These are phyloP conservation scores for Penicillium sp. DNA, from an alignment of 2,329 filamentous ascomycete genomes.

Conservation along the genomic window DNA sequence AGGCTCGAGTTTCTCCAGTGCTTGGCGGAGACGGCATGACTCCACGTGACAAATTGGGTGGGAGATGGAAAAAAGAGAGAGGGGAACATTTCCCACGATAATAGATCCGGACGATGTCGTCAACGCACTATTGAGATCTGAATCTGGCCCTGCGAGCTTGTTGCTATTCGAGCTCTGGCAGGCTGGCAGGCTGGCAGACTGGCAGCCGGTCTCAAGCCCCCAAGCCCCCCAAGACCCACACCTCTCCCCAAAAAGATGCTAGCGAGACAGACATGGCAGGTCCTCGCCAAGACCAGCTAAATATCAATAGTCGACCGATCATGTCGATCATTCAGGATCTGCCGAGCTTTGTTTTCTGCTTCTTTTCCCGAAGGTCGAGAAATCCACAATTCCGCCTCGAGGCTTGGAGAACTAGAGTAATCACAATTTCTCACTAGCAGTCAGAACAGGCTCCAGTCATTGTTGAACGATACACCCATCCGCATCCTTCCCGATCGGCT, in stretches of 20 bases:
- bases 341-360: conserved; percentile 32
- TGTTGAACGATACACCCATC: conserved; percentile 18
- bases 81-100: neutral
- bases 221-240: neutral
- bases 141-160: conserved; percentile 17
- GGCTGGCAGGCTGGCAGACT: too few species aligned
- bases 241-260: neutral
- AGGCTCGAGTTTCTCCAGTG: neutral
- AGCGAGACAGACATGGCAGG: conserved; percentile 30
- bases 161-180: neutral
- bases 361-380: conserved; percentile 13
- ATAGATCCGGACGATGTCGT: neutral
- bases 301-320: conserved; percentile 50
- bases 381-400: neutral
- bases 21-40: neutral
- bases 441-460: conserved; percentile 17
- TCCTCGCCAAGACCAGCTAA: conserved; percentile 42
- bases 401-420: neutral
- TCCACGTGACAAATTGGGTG: neutral
- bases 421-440: neutral
- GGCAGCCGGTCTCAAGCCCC: neutral
- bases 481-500: conserved; percentile 17
- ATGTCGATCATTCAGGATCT: conserved; percentile 45
- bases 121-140: conserved; percentile 30
- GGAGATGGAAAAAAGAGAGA: neutral